Base-by-base conservation (phyloP, 2,329 filamentous ascomycete genomes). In the Apiospora arundinis region DNA sequence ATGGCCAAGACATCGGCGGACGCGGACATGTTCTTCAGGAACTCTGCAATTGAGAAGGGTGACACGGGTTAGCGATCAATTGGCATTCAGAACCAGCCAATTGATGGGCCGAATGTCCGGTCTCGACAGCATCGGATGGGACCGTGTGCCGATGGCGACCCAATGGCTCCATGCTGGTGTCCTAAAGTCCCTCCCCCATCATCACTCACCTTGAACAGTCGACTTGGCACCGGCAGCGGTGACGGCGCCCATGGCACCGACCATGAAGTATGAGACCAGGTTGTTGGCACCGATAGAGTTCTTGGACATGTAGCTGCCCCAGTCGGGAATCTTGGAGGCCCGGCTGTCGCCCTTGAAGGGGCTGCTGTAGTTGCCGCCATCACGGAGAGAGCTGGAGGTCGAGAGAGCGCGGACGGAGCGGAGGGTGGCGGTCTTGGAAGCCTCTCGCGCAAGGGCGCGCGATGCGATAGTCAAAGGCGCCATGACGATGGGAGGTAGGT, bases 1-100 rank as follows among this genome's bases (percentile, higher is more conserved):
- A 98, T 97, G 82, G 97, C 96, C 86, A 99, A 87, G 81, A 99
- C 95, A 81, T 99, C 96, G 85, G 96, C 96, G 74, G 96, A 99
- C 75, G 96, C 96, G 80, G 95, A 97, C 97, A 99, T 98, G 91
- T 98, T 99, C 88, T 97, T 94, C 76, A 99, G 90, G 91, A 99
- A 99, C 87, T 99, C 96, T 99, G 85, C 76, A 77, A 71, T 72
- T 11, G 28, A 14, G 40, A 42, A 60, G 28, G 25, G 28, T 72
- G 52, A 25, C n/a, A 23, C 42, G 65, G 56, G 65, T 71, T 70
- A 67, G 69, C 44, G 44, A 71, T 11, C 56, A 18, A 40, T 63
- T 40, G 56, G 32, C 28, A 63, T 21, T 37, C 16, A 11, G 28
- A 40, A 14, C 28, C 11, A 16, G 25, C 28, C 21, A 21, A 1